These are phyloP conservation scores for Fusarium verrucosum DNA, from an alignment of 2,329 filamentous ascomycete species.

Conservation along the genomic window DNA sequence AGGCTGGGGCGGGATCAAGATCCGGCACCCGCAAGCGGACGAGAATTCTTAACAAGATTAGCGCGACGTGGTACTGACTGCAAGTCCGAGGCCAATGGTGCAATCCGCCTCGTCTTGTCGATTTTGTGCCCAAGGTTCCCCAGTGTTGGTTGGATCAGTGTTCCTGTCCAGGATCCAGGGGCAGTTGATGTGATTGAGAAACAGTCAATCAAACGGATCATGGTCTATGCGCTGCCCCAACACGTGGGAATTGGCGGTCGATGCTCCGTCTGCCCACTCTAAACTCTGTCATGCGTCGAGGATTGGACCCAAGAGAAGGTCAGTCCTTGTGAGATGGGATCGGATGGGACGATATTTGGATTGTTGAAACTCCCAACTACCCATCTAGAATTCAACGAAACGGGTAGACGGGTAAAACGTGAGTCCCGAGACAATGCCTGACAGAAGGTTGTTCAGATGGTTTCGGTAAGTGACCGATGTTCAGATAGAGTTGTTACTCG, in stretches of 20 bases:
- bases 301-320: constrained; percentile 1
- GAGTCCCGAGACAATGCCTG: constrained; percentile 32
- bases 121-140: constrained; percentile 5
- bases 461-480: constrained; percentile 1
- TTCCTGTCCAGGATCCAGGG: constrained; percentile 26
- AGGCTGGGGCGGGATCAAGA: constrained; percentile 36
- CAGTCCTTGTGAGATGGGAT: background rate
- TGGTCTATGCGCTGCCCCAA: constrained; percentile 4
- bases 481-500: constrained; percentile 1
- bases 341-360: background rate
- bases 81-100: constrained; percentile 19
- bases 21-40: constrained; percentile 36
- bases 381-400: background rate
- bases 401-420: constrained; percentile 13
- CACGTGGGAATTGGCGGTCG: constrained; percentile 1
- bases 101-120: constrained; percentile 33
- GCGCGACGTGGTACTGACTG: background rate
- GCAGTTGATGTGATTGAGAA: constrained; percentile 17
- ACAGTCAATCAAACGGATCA: background rate
- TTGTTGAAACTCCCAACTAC: too few species aligned
- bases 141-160: constrained; percentile 23
- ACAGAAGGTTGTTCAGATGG: constrained; percentile 10
- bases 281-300: constrained; percentile 12
- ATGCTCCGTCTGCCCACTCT: constrained; percentile 8
- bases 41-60: constrained; percentile 1